Evolutionary conservation across 441 rosid genomes (phyloP), one percentile per base, ranked within the genome.

Genomic region (Pelargonium citronellum): DNA sequence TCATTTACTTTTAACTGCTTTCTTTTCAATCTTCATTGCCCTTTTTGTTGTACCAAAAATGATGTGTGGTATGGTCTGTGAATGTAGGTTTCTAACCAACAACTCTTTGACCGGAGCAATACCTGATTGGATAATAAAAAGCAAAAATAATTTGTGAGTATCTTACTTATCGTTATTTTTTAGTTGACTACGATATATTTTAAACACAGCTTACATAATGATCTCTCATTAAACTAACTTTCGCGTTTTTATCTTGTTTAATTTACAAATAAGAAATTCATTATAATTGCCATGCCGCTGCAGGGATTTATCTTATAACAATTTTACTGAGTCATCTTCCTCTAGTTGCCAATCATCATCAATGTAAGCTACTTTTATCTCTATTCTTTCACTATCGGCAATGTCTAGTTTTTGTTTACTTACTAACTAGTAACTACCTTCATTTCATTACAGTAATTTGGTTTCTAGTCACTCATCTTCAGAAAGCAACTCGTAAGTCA

Each of bases 231-330:
- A 11, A 20, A 19, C 4, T 17, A 20, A 57, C 27, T 64, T 19
- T 8, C 15, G 5, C 15, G 10, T 53, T 53, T 53, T 53, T 53
- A 7, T 13, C 60, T 53, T 53, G 0, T 16, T 53, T 53, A 9
- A 6, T 53, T 57, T 15, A n/a, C 63, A 4, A 13, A 53, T 3
- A 5, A 17, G 1, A 58, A 27, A 43, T 58, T 67, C 15, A 41
- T 57, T 71, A 19, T 39, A 6, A 12, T 39, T 72, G 57, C 69
- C 22, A 58, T 49, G 24, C 34, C 60, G 12, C 68, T 77, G 66
- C 90, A 95, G 99, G 7, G 99, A 95, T 79, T 76, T 91, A 67
- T 95, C 99, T 67, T 87, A 89, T 81, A 95, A 95, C 87, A 86
- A 88, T 72, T 95, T 95, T 77, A 85, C 86, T 0, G 75, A 73